Percentiles rank a stretch among this genome's conserved stretches.
Evolutionary conservation across 306 rosid genomes (phyloP).

Genomic region (Amphicarpaea edgeworthii): DNA sequence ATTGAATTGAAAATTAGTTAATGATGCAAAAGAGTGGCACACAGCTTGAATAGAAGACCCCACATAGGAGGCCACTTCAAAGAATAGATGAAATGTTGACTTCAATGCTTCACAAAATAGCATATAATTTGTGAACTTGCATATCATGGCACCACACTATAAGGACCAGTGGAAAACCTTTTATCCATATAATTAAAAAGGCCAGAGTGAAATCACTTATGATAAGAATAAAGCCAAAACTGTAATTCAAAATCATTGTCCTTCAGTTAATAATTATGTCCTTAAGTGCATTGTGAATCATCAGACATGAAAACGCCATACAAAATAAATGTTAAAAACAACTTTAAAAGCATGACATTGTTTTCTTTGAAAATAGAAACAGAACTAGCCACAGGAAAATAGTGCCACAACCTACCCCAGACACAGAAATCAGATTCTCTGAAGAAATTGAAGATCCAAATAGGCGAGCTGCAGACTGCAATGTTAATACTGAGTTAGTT

Average conservation of each 20-base stretch:
- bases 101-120: slow-evolving; percentile 27
- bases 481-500: slow-evolving; percentile 28
- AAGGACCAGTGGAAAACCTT: background rate
- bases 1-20: slow-evolving; percentile 16
- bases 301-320: slow-evolving; percentile 20
- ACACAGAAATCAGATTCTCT: slow-evolving; percentile 78
- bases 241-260: slow-evolving; percentile 19
- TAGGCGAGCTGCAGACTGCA: slow-evolving; percentile 95
- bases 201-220: background rate
- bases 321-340: slow-evolving; percentile 11
- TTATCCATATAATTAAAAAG: background rate
- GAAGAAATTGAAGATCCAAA: slow-evolving; percentile 89
- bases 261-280: slow-evolving; percentile 32
- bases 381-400: slow-evolving; percentile 25
- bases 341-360: slow-evolving; percentile 2
- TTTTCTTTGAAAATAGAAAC: slow-evolving; percentile 19
- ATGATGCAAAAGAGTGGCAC: background rate
- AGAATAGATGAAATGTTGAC: slow-evolving; percentile 23
- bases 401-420: slow-evolving; percentile 73
- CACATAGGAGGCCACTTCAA: slow-evolving; percentile 31
- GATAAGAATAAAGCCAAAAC: slow-evolving; percentile 6
- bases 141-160: background rate
- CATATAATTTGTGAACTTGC: slow-evolving; percentile 7
- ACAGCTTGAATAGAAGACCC: slow-evolving; percentile 2
- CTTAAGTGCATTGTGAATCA: background rate